These are phyloP conservation scores for Fusarium buxicola DNA, from an alignment of 2,329 filamentous ascomycete species.

Conservation along the genomic window DNA sequence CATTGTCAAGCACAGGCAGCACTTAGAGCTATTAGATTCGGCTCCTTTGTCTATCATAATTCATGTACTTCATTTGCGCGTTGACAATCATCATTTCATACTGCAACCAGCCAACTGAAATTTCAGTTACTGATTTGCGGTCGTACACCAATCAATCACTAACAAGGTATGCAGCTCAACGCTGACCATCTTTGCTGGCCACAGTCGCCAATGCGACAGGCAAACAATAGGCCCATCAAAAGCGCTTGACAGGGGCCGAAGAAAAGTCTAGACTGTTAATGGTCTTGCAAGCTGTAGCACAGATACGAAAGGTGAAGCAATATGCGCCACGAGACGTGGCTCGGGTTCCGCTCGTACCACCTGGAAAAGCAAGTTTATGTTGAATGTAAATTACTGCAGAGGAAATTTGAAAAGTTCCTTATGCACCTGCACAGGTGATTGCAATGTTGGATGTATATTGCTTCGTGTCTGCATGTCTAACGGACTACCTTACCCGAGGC, in stretches of 20 bases:
- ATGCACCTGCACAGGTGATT: slow-evolving; percentile 23
- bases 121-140: neutral
- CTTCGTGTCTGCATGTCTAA: neutral
- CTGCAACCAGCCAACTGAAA: neutral
- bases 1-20: neutral
- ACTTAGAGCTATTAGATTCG: neutral
- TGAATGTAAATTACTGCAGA: neutral
- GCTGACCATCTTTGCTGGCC: neutral
- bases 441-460: slow-evolving; percentile 33
- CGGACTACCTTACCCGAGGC: neutral
- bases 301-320: neutral
- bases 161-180: slow-evolving; percentile 11
- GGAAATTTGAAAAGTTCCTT: slow-evolving; percentile 12
- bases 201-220: neutral
- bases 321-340: slow-evolving; percentile 13
- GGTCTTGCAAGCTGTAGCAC: neutral
- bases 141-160: slow-evolving; percentile 17
- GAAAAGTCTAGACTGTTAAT: slow-evolving; percentile 4
- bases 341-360: neutral
- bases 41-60: neutral
- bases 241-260: neutral
- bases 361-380: neutral
- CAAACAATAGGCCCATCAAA: no score
- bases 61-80: neutral
- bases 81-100: neutral